phyloP scores from a whole-genome alignment of 768 basidiomycete genomes.

The Tricholoma terreum region DNA sequence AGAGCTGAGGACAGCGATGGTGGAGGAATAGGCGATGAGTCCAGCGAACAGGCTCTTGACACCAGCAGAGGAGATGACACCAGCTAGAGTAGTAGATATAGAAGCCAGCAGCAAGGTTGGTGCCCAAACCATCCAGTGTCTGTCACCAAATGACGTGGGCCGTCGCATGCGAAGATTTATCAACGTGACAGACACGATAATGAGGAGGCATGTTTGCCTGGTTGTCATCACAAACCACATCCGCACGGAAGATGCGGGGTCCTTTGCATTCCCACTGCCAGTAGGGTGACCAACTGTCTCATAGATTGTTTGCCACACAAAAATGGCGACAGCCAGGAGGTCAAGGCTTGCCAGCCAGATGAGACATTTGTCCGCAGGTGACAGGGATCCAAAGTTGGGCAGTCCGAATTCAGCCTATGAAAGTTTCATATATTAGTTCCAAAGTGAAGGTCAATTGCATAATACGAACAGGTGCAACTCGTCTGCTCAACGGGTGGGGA shows the following conservation, averaged over 20 bases:
- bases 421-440: constrained; percentile 18
- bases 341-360: constrained; percentile 72
- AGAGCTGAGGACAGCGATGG: constrained; percentile 49
- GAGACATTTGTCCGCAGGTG: constrained; percentile 66
- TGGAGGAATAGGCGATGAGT: constrained; percentile 53
- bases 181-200: constrained; percentile 58
- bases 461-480: constrained; percentile 63
- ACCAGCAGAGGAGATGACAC: constrained; percentile 52
- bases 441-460: constrained; percentile 5
- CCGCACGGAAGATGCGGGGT: constrained; percentile 53
- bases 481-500: constrained; percentile 68
- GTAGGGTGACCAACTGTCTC: constrained; percentile 49
- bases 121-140: constrained; percentile 72
- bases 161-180: constrained; percentile 69
- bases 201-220: constrained; percentile 65
- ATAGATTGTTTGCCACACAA: constrained; percentile 62
- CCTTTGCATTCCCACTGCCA: constrained; percentile 40
- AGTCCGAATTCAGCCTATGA: constrained; percentile 72
- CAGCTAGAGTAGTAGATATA: constrained; percentile 58
- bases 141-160: constrained; percentile 65
- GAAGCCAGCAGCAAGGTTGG: constrained; percentile 54
- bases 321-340: constrained; percentile 55
- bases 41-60: constrained; percentile 58
- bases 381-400: constrained; percentile 64
- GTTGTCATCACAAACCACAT: constrained; percentile 70